phyloP scores from a whole-genome alignment of 2,329 filamentous ascomycete genomes.

The Alternaria longipes region DNA sequence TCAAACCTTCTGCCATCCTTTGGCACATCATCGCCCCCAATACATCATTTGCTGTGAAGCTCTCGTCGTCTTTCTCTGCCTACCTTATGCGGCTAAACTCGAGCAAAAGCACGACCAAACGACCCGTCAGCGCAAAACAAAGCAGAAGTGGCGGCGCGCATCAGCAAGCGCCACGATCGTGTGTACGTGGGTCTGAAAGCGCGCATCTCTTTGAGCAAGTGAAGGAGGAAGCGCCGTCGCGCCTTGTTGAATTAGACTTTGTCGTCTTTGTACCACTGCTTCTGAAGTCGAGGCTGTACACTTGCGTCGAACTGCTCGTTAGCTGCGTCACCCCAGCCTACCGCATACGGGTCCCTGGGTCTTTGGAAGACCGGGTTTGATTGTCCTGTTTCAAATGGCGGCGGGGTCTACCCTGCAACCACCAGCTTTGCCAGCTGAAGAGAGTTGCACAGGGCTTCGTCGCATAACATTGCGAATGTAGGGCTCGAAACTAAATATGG shows the following conservation, averaged over 20 bases:
- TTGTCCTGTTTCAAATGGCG: slow-evolving; percentile 36
- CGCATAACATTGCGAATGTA: slow-evolving; percentile 37
- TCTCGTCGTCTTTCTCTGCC: slow-evolving; percentile 11
- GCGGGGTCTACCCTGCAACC: slow-evolving; percentile 32
- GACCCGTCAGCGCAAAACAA: slow-evolving; percentile 5
- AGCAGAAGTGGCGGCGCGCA: slow-evolving; percentile 18
- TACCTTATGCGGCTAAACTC: slow-evolving; percentile 19
- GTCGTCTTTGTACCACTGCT: slow-evolving; percentile 10
- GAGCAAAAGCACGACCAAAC: slow-evolving; percentile 21
- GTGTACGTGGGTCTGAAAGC: slow-evolving; percentile 6
- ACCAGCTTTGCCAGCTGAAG: slow-evolving; percentile 22
- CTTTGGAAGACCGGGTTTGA: slow-evolving; percentile 31
- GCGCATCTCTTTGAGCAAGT: slow-evolving; percentile 7
- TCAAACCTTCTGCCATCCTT: slow-evolving; percentile 27
- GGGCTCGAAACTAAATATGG: slow-evolving; percentile 28
- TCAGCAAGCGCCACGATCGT: slow-evolving; percentile 19
- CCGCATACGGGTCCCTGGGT: slow-evolving; percentile 27
- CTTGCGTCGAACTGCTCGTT: slow-evolving; percentile 24
- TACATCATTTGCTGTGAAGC: slow-evolving; percentile 18
- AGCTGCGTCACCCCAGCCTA: slow-evolving; percentile 33
- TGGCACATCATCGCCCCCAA: slow-evolving; percentile 21
- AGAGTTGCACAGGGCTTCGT: slow-evolving; percentile 32
- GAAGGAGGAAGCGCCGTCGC: slow-evolving; percentile 3
- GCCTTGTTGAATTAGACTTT: slow-evolving; percentile 13
- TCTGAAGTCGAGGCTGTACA: slow-evolving; percentile 13